Conservation (phyloP, 306 rosid species). For the cucumber (Cucumis sativus) region DNA sequence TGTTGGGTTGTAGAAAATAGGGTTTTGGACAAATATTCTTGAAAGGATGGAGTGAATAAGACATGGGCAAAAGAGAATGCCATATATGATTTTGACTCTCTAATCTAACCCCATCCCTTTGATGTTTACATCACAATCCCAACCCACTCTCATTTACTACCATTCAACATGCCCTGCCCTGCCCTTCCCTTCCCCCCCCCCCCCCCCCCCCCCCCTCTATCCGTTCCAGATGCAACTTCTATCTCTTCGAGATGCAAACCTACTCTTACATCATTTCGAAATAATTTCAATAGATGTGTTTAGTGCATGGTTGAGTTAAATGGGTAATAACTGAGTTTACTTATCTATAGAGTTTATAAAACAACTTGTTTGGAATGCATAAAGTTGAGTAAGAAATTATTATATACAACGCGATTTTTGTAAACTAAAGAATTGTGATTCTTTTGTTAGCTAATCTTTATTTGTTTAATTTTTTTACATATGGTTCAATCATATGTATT, state of each 20-base stretch:
- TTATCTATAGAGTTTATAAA: too few species aligned
- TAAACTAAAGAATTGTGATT: too few species aligned
- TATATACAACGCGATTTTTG: too few species aligned
- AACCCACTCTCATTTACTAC: not conserved
- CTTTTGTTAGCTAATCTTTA: too few species aligned
- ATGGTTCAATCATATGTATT: too few species aligned
- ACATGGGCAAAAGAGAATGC: not conserved
- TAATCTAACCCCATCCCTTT: not conserved
- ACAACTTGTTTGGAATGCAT: too few species aligned
- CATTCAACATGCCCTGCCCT: not conserved
- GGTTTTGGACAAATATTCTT: not conserved
- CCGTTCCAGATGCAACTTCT: not conserved
- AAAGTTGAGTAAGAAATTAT: too few species aligned
- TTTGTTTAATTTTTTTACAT: too few species aligned
- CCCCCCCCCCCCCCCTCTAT: not conserved
- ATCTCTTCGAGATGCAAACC: not conserved
- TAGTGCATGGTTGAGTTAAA: too few species aligned
- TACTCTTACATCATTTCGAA: not conserved
- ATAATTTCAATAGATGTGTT: too few species aligned
- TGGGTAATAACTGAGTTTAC: too few species aligned
- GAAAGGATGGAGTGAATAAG: slow-evolving; percentile 1
- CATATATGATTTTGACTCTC: not conserved
- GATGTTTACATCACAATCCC: not conserved
- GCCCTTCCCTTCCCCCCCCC: not conserved
- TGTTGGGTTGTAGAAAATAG: not conserved